Conservation (phyloP, 768 basidiomycete genomes). For the Hebeloma cylindrosporum region DNA sequence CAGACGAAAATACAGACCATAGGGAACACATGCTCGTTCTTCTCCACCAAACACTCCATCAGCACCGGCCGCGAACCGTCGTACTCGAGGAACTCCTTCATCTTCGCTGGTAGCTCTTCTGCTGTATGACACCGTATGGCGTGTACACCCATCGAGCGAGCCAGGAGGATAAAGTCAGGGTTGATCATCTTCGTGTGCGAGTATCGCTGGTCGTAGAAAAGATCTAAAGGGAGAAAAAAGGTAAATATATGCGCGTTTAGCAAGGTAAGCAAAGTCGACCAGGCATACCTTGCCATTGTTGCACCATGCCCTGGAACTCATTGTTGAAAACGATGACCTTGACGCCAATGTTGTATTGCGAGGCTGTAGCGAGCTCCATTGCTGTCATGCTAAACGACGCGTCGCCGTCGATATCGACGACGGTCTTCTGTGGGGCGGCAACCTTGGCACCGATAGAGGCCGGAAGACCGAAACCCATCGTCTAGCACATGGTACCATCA, state of each 20-base stretch:
- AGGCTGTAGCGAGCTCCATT: constrained; percentile 96
- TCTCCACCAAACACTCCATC: constrained; percentile 87
- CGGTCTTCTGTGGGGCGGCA: constrained; percentile 88
- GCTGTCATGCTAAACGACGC: constrained; percentile 99
- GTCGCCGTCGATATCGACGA: constrained; percentile 96
- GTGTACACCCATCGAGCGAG: constrained; percentile 89
- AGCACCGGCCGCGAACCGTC: constrained; percentile 83
- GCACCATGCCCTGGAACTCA: constrained; percentile 98
- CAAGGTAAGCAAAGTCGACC: constrained; percentile 1
- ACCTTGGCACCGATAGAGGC: constrained; percentile 97
- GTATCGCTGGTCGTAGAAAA: constrained; percentile 97
- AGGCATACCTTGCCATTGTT: constrained; percentile 92
- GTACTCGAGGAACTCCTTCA: constrained; percentile 99
- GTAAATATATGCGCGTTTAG: constrained; percentile 11
- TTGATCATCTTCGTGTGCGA: constrained; percentile 96
- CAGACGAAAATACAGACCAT: constrained; percentile 54
- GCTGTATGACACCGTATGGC: constrained; percentile 72
- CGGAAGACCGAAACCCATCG: constrained; percentile 98
- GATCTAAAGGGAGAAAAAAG: constrained; percentile 43
- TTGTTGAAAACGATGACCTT: constrained; percentile 94
- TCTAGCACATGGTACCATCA: constrained; percentile 44
- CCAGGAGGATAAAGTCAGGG: constrained; percentile 91
- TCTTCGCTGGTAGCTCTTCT: constrained; percentile 86
- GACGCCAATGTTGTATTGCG: constrained; percentile 90
- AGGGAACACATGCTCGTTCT: constrained; percentile 86